Evolutionary conservation across 2,329 filamentous ascomycete genomes (phyloP), one percentile per base, ranked within the genome.

Genomic region (Aspergillus cejpii): DNA sequence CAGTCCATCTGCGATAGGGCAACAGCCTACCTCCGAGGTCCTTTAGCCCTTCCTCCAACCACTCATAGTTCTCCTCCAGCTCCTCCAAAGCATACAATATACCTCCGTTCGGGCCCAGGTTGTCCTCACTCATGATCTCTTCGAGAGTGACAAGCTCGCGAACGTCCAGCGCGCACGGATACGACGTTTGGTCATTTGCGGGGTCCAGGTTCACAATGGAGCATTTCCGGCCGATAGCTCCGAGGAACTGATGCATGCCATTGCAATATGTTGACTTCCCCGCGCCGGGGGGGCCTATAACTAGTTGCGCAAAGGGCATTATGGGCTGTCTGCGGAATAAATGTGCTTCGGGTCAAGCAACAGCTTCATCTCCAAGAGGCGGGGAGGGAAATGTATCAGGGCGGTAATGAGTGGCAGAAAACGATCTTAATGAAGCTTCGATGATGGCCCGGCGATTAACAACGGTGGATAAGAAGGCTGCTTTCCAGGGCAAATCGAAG

Each of bases 221-320:
- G 73, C 88, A 95, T 67, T 94, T 90, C 45, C 92, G 85, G 49
- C 90, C 89, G 64, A 98, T 95, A 52, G 92, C 91, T 54, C 84
- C 84, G 77, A 97, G 85, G 72, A 98, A 98, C 71, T 98, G 92
- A 63, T 96, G 87, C 86, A 98, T 95, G 63, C 92, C 92, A 81
- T 97, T 88, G 74, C 91, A 97, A 66, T 95, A 96, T 6, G 92
- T 98, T 53, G 89, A 96, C 73, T 98, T 98, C 49, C 92, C 92
- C 23, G 89, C 83, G 59, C 92, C 92, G 5, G 92, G 92, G 55
- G 90, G 91, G n/a, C 92, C 92, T 58, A 95, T 82, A 28, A 95
- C 82, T 34, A 96, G 81, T 71, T 94, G 86, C n/a, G 73, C 75
- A 47, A 80, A 79, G 5, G 76, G 76, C 75, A 79, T 78, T 37